Evolutionary conservation across 148 eudicot species (phyloP).

Genomic region (Silene uniflora): DNA sequence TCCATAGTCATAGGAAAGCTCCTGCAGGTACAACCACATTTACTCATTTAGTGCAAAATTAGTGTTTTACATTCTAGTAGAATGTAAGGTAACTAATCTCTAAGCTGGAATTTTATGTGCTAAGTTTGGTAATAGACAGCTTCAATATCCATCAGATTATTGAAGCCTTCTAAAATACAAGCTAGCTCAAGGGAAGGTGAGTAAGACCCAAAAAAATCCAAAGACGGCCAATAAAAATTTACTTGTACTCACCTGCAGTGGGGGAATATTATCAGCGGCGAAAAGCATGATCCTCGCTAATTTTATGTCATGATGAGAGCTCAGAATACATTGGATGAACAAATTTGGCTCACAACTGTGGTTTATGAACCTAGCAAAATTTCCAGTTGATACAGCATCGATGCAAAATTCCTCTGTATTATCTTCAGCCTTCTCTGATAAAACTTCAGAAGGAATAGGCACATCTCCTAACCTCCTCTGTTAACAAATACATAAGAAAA

Average conservation of each 20-base stretch:
- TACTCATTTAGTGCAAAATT: background rate
- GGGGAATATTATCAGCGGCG: slow-evolving; percentile 54
- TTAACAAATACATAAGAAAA: background rate
- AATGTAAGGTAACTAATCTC: background rate
- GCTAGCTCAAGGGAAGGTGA: background rate
- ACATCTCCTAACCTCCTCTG: slow-evolving; percentile 50
- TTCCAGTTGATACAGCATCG: slow-evolving; percentile 45
- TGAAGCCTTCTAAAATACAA: background rate
- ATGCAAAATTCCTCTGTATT: slow-evolving; percentile 45
- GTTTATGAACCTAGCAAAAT: slow-evolving; percentile 49
- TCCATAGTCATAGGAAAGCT: slow-evolving; percentile 47
- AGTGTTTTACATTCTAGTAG: too few relatives aligned
- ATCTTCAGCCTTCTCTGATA: slow-evolving; percentile 23
- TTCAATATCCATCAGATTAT: background rate
- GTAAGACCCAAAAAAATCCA: background rate
- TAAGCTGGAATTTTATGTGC: background rate
- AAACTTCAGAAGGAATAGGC: slow-evolving; percentile 25
- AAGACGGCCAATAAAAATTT: background rate
- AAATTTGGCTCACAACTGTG: slow-evolving; percentile 62
- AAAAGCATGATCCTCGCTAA: slow-evolving; percentile 50
- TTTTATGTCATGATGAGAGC: slow-evolving; percentile 44
- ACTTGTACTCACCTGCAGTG: slow-evolving; percentile 35
- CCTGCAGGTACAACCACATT: slow-evolving; percentile 26
- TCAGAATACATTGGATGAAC: slow-evolving; percentile 52
- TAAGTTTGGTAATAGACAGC: background rate